Evolutionary conservation across 306 rosid genomes (phyloP).

Genomic region (Pyrus pyrifolia): DNA sequence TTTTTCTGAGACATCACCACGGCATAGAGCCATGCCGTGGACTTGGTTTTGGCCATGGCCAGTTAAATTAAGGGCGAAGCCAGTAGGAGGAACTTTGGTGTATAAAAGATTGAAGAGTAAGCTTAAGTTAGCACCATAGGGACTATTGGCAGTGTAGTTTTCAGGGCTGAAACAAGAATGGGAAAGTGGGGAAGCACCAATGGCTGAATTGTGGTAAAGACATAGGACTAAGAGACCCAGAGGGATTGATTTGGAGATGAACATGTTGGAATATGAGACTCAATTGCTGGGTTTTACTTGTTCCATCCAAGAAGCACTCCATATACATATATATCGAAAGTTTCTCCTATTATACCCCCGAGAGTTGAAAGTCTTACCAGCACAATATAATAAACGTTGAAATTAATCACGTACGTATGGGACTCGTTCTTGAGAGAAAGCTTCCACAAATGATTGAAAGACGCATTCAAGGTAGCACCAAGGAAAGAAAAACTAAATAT

Average conservation of each 20-base stretch:
- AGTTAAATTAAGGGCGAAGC: conserved; percentile 9
- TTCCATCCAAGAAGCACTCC: not conserved
- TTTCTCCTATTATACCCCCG: not conserved
- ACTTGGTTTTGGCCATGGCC: conserved; percentile 23
- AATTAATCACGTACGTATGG: too few relatives aligned
- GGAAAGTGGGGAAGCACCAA: conserved; percentile 36
- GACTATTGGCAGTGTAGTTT: conserved; percentile 34
- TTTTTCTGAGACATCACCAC: conserved; percentile 21
- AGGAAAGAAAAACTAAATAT: too few relatives aligned
- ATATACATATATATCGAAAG: not conserved
- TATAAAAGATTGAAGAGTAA: conserved; percentile 5
- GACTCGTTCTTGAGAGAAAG: too few relatives aligned
- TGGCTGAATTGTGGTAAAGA: conserved; percentile 32
- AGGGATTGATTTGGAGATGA: conserved; percentile 8
- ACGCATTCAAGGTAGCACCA: too few relatives aligned
- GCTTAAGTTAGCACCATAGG: conserved; percentile 17
- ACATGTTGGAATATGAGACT: conserved; percentile 1
- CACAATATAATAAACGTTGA: too few relatives aligned
- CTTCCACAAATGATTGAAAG: too few relatives aligned
- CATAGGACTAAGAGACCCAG: not conserved
- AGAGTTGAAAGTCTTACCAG: too few relatives aligned
- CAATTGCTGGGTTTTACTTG: not conserved
- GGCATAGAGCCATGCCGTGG: conserved; percentile 24
- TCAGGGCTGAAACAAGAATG: conserved; percentile 38
- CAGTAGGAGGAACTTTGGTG: conserved; percentile 17